phyloP scores from a whole-genome alignment of 352 stramenopile species.

The Phytophthora pisi region DNA sequence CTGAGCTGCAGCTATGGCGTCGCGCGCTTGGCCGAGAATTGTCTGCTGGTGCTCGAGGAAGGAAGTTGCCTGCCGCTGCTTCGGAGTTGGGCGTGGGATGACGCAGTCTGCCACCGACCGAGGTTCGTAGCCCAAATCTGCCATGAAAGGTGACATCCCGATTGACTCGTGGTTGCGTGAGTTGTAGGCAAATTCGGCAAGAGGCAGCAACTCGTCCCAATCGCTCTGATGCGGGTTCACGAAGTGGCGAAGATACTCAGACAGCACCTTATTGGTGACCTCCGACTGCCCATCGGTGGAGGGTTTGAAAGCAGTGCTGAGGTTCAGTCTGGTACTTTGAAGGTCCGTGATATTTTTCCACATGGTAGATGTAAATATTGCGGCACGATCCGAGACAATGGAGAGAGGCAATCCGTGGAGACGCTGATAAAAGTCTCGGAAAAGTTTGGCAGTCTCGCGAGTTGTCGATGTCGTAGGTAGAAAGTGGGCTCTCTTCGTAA shows the following conservation, averaged over 20 bases:
- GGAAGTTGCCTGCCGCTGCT: constrained; percentile 1
- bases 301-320: constrained; percentile 19
- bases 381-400: constrained; percentile 18
- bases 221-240: not conserved
- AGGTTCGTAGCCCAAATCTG: not conserved
- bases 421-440: constrained; percentile 20
- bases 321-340: constrained; percentile 8
- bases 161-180: not conserved
- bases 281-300: constrained; percentile 23
- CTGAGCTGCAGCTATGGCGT: not conserved
- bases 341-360: constrained; percentile 12
- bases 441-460: not conserved
- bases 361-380: constrained; percentile 17
- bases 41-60: constrained; percentile 2
- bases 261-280: constrained; percentile 7
- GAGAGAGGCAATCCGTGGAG: constrained; percentile 11
- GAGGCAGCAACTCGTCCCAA: not conserved
- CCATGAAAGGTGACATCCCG: constrained; percentile 10
- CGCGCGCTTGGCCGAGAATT: constrained; percentile 1
- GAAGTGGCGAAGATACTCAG: constrained; percentile 9
- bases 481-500: constrained; percentile 19
- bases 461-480: not conserved
- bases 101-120: constrained; percentile 2
- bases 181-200: constrained; percentile 11
- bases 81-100: constrained; percentile 2